phyloP scores from a whole-genome alignment of 208 protist genomes.

The Tritrichomonas musculus region DNA sequence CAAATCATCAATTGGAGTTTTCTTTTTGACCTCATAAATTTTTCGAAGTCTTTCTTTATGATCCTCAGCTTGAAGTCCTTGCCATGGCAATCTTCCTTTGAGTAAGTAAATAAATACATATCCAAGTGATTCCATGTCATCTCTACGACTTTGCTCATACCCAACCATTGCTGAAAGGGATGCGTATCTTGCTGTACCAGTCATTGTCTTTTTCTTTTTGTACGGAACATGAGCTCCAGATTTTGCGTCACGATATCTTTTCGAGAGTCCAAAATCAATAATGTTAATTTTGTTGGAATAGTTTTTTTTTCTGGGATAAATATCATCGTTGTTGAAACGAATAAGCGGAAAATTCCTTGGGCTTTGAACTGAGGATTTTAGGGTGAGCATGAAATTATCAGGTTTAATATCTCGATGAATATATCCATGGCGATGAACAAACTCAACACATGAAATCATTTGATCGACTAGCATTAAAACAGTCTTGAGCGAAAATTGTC shows the following conservation, averaged over 20 bases:
- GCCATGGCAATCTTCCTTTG: slow-evolving; percentile 40
- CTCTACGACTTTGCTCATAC: slow-evolving; percentile 37
- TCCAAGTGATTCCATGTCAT: slow-evolving; percentile 42
- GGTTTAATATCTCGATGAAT: slow-evolving; percentile 87
- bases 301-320: no score
- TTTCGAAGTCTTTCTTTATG: not conserved
- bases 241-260: not conserved
- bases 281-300: no score
- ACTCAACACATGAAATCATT: slow-evolving; percentile 80
- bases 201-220: not conserved
- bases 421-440: slow-evolving; percentile 85
- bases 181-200: slow-evolving; percentile 43
- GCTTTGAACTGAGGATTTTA: no score
- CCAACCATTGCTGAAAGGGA: slow-evolving; percentile 36
- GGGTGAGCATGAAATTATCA: slow-evolving; percentile 95
- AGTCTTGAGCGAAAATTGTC: slow-evolving; percentile 92
- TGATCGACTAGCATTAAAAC: slow-evolving; percentile 92
- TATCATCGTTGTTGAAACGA: slow-evolving; percentile 57
- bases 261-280: slow-evolving; percentile 33
- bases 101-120: slow-evolving; percentile 44
- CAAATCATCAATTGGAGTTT: slow-evolving; percentile 13
- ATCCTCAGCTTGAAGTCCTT: slow-evolving; percentile 31
- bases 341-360: no score
- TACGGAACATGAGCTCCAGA: not conserved
- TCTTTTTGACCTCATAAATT: slow-evolving; percentile 36